These are phyloP conservation scores for Mycosphaerella arachidis DNA, from an alignment of 2,329 filamentous ascomycete genomes.

Conservation along the genomic window DNA sequence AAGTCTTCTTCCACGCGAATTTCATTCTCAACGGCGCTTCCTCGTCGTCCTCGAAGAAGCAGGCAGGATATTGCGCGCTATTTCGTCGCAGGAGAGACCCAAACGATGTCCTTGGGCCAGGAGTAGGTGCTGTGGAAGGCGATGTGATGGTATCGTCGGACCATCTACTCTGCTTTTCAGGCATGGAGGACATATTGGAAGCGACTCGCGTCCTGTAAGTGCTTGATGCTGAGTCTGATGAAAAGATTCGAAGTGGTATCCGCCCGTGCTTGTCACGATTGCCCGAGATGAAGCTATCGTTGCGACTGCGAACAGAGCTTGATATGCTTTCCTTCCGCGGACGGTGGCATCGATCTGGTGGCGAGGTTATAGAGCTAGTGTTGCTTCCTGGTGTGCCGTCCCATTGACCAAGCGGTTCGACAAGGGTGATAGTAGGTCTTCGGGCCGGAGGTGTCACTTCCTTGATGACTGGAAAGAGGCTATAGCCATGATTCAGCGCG, in stretches of 20 bases:
- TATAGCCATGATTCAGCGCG: slow-evolving; percentile 21
- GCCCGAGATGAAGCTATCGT: slow-evolving; percentile 25
- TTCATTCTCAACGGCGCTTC: slow-evolving; percentile 21
- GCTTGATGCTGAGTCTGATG: slow-evolving; percentile 8
- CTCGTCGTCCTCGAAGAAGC: slow-evolving; percentile 30
- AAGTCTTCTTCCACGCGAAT: slow-evolving; percentile 19
- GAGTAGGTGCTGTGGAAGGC: slow-evolving; percentile 17
- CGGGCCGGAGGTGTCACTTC: slow-evolving; percentile 19
- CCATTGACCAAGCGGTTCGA: slow-evolving; percentile 1
- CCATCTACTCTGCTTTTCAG: slow-evolving; percentile 21
- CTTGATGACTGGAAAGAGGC: slow-evolving; percentile 26
- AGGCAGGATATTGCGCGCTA: slow-evolving; percentile 26
- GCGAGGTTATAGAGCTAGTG: slow-evolving; percentile 6
- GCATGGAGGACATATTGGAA: neutral
- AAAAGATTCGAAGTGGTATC: slow-evolving; percentile 25
- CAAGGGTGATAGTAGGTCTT: slow-evolving; percentile 4
- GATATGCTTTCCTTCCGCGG: slow-evolving; percentile 26
- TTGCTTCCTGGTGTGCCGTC: slow-evolving; percentile 1
- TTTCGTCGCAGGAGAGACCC: slow-evolving; percentile 20
- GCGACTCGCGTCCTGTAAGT: slow-evolving; percentile 1
- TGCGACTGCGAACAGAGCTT: slow-evolving; percentile 24
- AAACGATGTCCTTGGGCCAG: slow-evolving; percentile 23
- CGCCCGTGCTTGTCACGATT: slow-evolving; percentile 5
- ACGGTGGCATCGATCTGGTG: slow-evolving; percentile 21
- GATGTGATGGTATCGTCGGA: slow-evolving; percentile 29